A percentile compares a stretch with the other conserved stretches of the same genome.
phyloP scores from a whole-genome alignment of 2,329 filamentous ascomycete genomes.

The Ilyonectria mors-panacis region DNA sequence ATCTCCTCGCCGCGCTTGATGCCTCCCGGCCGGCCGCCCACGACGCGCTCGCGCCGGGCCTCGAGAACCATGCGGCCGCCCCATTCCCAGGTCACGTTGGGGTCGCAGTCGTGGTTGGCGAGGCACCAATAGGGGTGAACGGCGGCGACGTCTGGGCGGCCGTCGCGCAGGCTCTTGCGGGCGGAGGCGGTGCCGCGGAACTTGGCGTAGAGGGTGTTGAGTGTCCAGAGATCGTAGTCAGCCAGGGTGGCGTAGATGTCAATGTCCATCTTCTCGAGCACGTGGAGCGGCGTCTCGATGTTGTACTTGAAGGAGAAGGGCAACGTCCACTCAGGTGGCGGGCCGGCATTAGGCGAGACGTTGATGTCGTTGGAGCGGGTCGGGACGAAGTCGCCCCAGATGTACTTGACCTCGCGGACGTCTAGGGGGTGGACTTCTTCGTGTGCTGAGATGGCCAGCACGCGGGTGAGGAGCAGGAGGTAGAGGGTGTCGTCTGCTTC shows the following conservation, averaged over 20 bases:
- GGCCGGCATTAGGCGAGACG: constrained; percentile 66
- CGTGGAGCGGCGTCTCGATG: constrained; percentile 80
- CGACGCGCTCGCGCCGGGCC: constrained; percentile 71
- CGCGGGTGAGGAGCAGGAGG: constrained; percentile 72
- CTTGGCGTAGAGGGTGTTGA: constrained; percentile 94
- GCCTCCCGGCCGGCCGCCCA: constrained; percentile 67
- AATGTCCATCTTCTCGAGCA: constrained; percentile 88
- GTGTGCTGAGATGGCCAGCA: constrained; percentile 74
- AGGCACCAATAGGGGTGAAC: constrained; percentile 97
- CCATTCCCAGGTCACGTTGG: constrained; percentile 97
- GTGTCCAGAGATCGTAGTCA: constrained; percentile 82
- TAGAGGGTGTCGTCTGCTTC: constrained; percentile 75
- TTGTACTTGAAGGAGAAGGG: constrained; percentile 86
- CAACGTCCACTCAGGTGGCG: constrained; percentile 76
- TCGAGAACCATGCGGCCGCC: constrained; percentile 81
- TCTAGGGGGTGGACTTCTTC: constrained; percentile 75
- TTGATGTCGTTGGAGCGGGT: constrained; percentile 67
- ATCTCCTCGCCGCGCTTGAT: constrained; percentile 88
- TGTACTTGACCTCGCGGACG: constrained; percentile 75
- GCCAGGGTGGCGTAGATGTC: constrained; percentile 76
- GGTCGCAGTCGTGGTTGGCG: constrained; percentile 96
- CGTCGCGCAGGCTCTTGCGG: constrained; percentile 81
- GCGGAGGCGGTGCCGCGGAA: constrained; percentile 95
- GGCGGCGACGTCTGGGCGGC: constrained; percentile 90
- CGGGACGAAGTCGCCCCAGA: constrained; percentile 78